Base-by-base conservation (phyloP, 805 yeast genomes). In the Zygosaccharomyces gambellarensis region DNA sequence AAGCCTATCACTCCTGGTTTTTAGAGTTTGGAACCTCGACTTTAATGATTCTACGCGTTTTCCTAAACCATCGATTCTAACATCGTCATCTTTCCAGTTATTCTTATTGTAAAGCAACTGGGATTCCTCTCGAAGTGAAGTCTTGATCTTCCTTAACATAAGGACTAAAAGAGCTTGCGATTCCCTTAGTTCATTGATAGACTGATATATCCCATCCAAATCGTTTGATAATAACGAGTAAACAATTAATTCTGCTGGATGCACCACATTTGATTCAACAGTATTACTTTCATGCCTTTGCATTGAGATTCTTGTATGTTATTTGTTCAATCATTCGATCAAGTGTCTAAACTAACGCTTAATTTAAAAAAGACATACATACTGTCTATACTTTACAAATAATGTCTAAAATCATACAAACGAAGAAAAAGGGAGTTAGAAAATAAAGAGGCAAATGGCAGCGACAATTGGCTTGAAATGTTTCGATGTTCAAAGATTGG, bases 131-230 rank as follows among this genome's bases (percentile, higher is more conserved):
- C 55, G 58, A 12, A 65, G 45, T 3, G 62, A 56, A 14, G 51
- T 57, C 28, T 59, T 51, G 12, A 61, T 45, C 39, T 58, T 57
- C 19, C 63, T 53, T n/a, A 66, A 44, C 41, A 54, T 47, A 3
- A 66, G 47, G 6, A 66, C 53, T 14, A 65, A 49, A 14, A 63
- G 45, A 2, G 68, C 68, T 46, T 66, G 69, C 3, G 68, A 64
- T 51, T 61, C 65, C 39, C 70, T 48, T 45, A 65, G 45, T 21
- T 62, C 63, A 42, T 59, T 62, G 17, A 66, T 63, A 2, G 68
- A 61, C 25, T 63, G 63, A 31, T 63, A 60, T 4, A 66, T 50
- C 7, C 62, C 64, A 51, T 66, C 70, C 27, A 66, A 45, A 40
- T 66, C 62, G 2, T 57, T 56, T 3, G 68, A 63, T 4, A 66